Percentiles rank a stretch among this genome's conserved stretches.
Conservation (phyloP, 2,329 filamentous ascomycete species). For the Didymella pinodella region DNA sequence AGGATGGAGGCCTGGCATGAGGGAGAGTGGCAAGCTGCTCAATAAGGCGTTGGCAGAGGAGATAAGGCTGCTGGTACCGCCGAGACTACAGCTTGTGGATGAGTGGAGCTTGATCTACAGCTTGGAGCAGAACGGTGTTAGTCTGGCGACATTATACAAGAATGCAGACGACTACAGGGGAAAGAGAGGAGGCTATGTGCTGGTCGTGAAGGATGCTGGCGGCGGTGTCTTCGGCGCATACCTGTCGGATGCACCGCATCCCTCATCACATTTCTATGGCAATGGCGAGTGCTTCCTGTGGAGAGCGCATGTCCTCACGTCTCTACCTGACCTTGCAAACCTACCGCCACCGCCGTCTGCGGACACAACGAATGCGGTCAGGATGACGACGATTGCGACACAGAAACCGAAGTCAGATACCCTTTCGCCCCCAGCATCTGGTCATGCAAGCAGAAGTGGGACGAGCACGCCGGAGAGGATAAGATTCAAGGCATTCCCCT, state of each 20-base stretch:
- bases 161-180: constrained; percentile 73
- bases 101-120: constrained; percentile 89
- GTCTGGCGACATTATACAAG: constrained; percentile 84
- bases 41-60: constrained; percentile 83
- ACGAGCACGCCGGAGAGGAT: constrained; percentile 74
- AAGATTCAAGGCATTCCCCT: constrained; percentile 96
- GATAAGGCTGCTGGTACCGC: constrained; percentile 86
- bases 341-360: constrained; percentile 75
- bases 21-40: constrained; percentile 70
- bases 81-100: constrained; percentile 85
- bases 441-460: constrained; percentile 52
- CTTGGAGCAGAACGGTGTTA: constrained; percentile 89
- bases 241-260: constrained; percentile 85
- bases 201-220: constrained; percentile 81
- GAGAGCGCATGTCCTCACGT: constrained; percentile 73
- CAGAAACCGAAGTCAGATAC: constrained; percentile 30
- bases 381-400: constrained; percentile 66
- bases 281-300: constrained; percentile 96
- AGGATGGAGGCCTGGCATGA: constrained; percentile 70
- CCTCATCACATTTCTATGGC: constrained; percentile 85
- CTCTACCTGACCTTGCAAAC: constrained; percentile 57
- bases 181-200: constrained; percentile 82
- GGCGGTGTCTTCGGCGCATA: constrained; percentile 92
- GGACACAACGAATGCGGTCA: constrained; percentile 68
- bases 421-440: constrained; percentile 41